Conservation (phyloP, 2,329 filamentous ascomycete species). For the Alternaria tenuissima region DNA sequence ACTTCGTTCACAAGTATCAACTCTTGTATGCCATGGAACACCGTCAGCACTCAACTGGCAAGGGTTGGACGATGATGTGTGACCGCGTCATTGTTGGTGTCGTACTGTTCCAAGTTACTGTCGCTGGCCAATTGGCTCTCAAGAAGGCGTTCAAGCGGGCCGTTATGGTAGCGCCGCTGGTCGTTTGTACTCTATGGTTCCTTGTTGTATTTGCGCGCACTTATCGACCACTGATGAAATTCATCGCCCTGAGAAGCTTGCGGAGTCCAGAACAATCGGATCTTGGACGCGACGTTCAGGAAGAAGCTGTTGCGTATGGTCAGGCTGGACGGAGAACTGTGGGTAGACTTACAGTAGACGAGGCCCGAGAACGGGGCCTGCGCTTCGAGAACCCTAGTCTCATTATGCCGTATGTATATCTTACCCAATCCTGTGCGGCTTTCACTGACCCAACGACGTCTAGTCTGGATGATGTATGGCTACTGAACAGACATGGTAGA, state of each 20-base stretch:
- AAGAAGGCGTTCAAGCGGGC: constrained; percentile 77
- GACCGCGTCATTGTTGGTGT: constrained; percentile 87
- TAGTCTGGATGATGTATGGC: constrained; percentile 75
- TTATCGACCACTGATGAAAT: constrained; percentile 88
- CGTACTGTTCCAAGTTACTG: constrained; percentile 87
- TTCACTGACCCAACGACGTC: constrained; percentile 21
- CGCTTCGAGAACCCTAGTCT: constrained; percentile 81
- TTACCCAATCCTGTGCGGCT: neutral
- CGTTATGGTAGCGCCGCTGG: constrained; percentile 75
- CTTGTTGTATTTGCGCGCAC: constrained; percentile 80
- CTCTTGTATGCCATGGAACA: constrained; percentile 98
- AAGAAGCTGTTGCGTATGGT: constrained; percentile 36
- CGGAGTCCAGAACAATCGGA: constrained; percentile 66
- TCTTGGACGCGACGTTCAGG: constrained; percentile 57
- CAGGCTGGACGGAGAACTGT: constrained; percentile 14
- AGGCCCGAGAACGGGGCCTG: constrained; percentile 73
- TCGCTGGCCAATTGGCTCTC: constrained; percentile 84
- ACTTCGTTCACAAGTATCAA: constrained; percentile 96
- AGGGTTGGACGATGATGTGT: constrained; percentile 96
- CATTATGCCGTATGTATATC: constrained; percentile 66
- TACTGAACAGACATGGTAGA: constrained; percentile 51
- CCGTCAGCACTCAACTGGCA: constrained; percentile 89
- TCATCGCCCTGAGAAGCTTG: constrained; percentile 90
- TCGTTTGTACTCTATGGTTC: constrained; percentile 87
- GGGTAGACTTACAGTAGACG: constrained; percentile 71